phyloP scores from a whole-genome alignment of 2,329 filamentous ascomycete species.

The Alternaria novae-zelandiae region DNA sequence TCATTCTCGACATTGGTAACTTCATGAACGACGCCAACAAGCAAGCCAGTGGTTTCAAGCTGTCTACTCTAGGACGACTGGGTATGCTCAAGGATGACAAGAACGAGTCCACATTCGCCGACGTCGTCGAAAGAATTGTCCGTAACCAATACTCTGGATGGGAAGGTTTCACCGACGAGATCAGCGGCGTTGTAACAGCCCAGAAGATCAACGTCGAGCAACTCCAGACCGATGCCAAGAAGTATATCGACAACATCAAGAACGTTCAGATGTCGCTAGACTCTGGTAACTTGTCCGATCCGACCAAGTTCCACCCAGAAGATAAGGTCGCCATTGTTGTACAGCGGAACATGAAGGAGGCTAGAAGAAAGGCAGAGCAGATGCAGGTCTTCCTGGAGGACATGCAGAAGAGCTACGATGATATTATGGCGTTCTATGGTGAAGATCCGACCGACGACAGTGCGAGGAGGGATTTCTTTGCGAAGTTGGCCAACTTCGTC shows the following conservation, averaged over 20 bases:
- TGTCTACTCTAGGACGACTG: conserved; percentile 88
- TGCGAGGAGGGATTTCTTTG: conserved; percentile 92
- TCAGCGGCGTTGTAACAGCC: conserved; percentile 74
- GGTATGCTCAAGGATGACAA: conserved; percentile 99
- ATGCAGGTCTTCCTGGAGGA: conserved; percentile 92
- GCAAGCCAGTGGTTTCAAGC: conserved; percentile 96
- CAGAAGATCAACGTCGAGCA: conserved; percentile 97
- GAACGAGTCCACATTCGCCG: conserved; percentile 94
- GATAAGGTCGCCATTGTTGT: conserved; percentile 92
- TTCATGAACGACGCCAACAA: conserved; percentile 99
- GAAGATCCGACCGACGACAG: conserved; percentile 93
- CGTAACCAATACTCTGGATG: conserved; percentile 96
- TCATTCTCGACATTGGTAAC: conserved; percentile 97
- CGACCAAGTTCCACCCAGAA: conserved; percentile 97
- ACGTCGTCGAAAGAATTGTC: conserved; percentile 94
- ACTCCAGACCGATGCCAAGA: conserved; percentile 83
- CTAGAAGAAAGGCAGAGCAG: conserved; percentile 92
- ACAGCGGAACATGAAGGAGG: conserved; percentile 95
- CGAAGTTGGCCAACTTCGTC: conserved; percentile 89
- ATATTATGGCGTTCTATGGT: conserved; percentile 96
- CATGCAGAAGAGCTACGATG: conserved; percentile 88
- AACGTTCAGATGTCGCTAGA: conserved; percentile 93
- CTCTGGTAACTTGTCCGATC: conserved; percentile 90
- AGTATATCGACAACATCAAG: conserved; percentile 92
- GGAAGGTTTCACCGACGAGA: conserved; percentile 87